Percentiles rank a stretch among this genome's conserved stretches.
These are phyloP conservation scores for Leucocoprinus birnbaumii DNA, from an alignment of 768 basidiomycete genomes.

Conservation along the genomic window DNA sequence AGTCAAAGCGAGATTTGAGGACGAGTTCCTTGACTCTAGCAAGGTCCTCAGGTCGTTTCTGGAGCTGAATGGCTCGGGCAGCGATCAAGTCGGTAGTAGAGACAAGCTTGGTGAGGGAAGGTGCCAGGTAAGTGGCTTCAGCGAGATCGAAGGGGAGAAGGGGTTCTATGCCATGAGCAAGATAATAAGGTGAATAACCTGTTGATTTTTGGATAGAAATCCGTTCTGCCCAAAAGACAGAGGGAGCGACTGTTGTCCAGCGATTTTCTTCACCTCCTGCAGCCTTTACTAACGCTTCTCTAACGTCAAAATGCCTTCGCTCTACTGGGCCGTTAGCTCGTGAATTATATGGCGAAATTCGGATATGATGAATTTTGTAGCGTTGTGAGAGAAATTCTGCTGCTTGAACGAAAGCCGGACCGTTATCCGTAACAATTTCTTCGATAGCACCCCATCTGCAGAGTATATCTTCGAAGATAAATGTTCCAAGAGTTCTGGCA, in stretches of 20 bases:
- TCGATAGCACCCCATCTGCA: constrained; percentile 35
- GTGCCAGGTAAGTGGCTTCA: constrained; percentile 17
- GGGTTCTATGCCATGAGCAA: constrained; percentile 31
- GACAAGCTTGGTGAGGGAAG: constrained; percentile 6
- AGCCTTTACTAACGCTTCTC: constrained; percentile 26
- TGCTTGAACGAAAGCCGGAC: constrained; percentile 23
- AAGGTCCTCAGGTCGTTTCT: constrained; percentile 22
- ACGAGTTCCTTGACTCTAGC: constrained; percentile 15
- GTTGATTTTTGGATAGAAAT: constrained; percentile 25
- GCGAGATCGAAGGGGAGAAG: constrained; percentile 27
- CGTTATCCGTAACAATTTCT: constrained; percentile 32
- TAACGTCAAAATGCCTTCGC: constrained; percentile 24
- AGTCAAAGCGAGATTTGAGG: constrained; percentile 10
- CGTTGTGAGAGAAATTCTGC: constrained; percentile 14
- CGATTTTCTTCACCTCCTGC: constrained; percentile 22
- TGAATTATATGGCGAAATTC: constrained; percentile 39
- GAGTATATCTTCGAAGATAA: constrained; percentile 26
- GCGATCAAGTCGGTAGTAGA: constrained; percentile 20
- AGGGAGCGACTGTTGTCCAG: constrained; percentile 26
- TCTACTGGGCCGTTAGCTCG: constrained; percentile 36
- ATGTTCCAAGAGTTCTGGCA: constrained; percentile 17
- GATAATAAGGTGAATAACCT: constrained; percentile 32
- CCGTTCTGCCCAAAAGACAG: constrained; percentile 30
- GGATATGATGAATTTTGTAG: constrained; percentile 35
- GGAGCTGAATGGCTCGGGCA: constrained; percentile 19